phyloP scores from a whole-genome alignment of 78 protist species.

The Monosiga brevicollis region DNA sequence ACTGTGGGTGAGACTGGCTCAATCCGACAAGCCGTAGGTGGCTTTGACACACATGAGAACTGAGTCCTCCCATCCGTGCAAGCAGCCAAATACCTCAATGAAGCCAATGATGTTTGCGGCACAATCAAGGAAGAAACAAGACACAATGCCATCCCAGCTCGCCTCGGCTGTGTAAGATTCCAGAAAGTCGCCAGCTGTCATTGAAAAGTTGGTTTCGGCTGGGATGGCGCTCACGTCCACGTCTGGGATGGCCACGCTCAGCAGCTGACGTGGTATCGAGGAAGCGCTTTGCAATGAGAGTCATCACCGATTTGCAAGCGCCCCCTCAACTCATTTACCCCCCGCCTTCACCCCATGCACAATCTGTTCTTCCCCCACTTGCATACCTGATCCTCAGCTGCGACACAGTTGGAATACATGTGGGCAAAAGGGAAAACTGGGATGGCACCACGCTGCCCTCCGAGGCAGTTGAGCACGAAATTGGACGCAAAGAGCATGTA shows the following conservation, averaged over 20 bases:
- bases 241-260: background rate
- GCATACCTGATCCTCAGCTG: background rate
- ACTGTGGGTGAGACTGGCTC: too few species aligned
- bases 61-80: too few species aligned
- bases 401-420: background rate
- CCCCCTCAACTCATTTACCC: too few species aligned
- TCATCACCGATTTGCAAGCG: too few species aligned
- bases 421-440: background rate
- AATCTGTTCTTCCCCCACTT: too few species aligned
- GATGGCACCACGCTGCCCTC: background rate
- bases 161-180: background rate
- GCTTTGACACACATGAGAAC: too few species aligned
- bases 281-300: too few species aligned
- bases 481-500: constrained; percentile 57
- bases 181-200: background rate
- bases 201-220: background rate
- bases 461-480: constrained; percentile 31
- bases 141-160: background rate
- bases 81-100: too few species aligned
- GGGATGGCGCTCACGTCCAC: background rate
- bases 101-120: background rate
- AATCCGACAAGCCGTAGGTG: too few species aligned
- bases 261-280: too few species aligned
- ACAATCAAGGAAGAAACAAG: background rate
- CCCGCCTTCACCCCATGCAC: too few species aligned